Percentiles rank a stretch among this genome's conserved stretches.
Conservation (phyloP, 164 flowering plant species). For the Nymphaea colorata region DNA sequence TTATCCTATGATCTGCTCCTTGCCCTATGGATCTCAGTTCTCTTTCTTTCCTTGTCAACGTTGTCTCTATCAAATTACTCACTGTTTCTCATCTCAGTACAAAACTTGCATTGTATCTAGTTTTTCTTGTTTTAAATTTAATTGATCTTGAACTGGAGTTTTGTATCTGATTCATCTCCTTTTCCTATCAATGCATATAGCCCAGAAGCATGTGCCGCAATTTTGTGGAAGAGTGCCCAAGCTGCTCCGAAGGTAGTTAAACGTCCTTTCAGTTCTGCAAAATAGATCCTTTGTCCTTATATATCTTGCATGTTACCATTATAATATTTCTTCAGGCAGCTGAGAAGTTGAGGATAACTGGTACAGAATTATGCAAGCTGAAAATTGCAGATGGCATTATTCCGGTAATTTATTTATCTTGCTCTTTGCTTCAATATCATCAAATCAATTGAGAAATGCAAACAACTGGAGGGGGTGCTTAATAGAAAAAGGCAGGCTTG, state of each 20-base stretch:
- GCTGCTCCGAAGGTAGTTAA: conserved; percentile 78
- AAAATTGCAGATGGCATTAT: conserved; percentile 78
- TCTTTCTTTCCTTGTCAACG: too few relatives aligned
- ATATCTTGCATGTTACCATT: background rate
- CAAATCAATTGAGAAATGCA: too few relatives aligned
- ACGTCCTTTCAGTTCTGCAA: background rate
- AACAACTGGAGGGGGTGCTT: too few relatives aligned
- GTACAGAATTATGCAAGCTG: conserved; percentile 57
- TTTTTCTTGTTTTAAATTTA: too few relatives aligned
- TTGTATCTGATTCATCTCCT: background rate
- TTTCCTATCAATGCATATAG: conserved; percentile 21
- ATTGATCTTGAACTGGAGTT: background rate
- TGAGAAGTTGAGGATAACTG: conserved; percentile 79
- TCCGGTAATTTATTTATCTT: conserved; percentile 44
- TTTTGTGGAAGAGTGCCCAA: conserved; percentile 80
- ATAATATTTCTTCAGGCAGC: conserved; percentile 68
- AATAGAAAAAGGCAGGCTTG: too few relatives aligned
- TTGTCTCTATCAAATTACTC: too few relatives aligned
- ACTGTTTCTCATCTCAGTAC: too few relatives aligned
- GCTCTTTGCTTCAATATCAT: too few relatives aligned
- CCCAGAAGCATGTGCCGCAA: conserved; percentile 99
- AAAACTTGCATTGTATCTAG: too few relatives aligned
- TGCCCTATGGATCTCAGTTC: too few relatives aligned
- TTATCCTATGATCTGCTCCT: too few relatives aligned
- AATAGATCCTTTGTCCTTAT: background rate